These are phyloP conservation scores for Phoma sp. DNA, from an alignment of 2,329 filamentous ascomycete species.

Conservation along the genomic window DNA sequence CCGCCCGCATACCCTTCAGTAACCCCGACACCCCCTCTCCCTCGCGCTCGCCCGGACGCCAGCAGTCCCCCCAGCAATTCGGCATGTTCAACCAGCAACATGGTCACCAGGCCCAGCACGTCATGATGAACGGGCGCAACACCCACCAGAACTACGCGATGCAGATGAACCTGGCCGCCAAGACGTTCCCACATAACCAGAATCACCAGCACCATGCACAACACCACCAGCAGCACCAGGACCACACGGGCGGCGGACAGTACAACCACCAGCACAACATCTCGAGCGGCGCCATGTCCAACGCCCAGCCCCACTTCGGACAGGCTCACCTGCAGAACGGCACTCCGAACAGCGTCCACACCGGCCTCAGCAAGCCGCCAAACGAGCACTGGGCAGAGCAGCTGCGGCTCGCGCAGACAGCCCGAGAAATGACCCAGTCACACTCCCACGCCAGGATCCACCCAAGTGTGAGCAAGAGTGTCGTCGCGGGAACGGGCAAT, in stretches of 20 bases:
- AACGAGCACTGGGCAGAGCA: constrained; percentile 87
- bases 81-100: constrained; percentile 75
- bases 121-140: constrained; percentile 75
- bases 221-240: constrained; percentile 67
- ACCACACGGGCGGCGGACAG: constrained; percentile 59
- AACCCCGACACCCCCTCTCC: constrained; percentile 62
- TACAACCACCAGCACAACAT: constrained; percentile 69
- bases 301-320: constrained; percentile 68
- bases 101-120: constrained; percentile 72
- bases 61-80: constrained; percentile 56
- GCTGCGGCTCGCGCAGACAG: constrained; percentile 77
- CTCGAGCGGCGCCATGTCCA: constrained; percentile 67
- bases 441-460: constrained; percentile 78
- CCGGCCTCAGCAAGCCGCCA: constrained; percentile 63
- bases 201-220: constrained; percentile 56
- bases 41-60: constrained; percentile 62
- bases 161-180: constrained; percentile 66
- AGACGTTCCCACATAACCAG: constrained; percentile 70
- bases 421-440: constrained; percentile 70
- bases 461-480: constrained; percentile 72
- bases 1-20: constrained; percentile 52
- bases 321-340: constrained; percentile 66
- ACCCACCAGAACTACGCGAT: constrained; percentile 61
- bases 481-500: constrained; percentile 61
- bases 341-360: constrained; percentile 62